Conservation (phyloP, 257 asterid species). For the Solanum corneliomulleri region DNA sequence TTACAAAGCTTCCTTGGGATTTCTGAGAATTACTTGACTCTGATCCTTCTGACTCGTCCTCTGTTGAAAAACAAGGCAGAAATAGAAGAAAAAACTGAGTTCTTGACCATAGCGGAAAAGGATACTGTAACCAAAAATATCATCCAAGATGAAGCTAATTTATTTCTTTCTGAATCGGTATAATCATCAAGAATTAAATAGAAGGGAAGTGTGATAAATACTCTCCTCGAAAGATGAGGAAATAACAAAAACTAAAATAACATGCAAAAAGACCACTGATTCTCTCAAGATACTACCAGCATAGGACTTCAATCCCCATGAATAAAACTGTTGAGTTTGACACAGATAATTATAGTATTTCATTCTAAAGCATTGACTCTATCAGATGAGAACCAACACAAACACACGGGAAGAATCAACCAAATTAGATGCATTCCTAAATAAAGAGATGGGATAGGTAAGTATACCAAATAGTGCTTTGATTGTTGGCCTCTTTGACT, state of each 20-base stretch:
- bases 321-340: neutral
- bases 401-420: neutral
- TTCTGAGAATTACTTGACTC: slow-evolving; percentile 37
- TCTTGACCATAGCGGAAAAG: neutral
- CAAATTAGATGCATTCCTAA: neutral
- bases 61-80: slow-evolving; percentile 25
- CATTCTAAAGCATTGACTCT: neutral
- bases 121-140: neutral
- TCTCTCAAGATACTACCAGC: neutral
- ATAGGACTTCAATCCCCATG: neutral
- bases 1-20: slow-evolving; percentile 22
- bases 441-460: neutral
- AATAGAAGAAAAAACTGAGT: slow-evolving; percentile 2
- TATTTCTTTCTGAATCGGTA: neutral
- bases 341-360: neutral
- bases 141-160: neutral
- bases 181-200: neutral
- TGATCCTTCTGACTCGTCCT: slow-evolving; percentile 64
- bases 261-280: neutral
- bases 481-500: slow-evolving; percentile 73
- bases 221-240: neutral
- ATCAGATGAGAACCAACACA: neutral
- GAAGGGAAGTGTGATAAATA: neutral
- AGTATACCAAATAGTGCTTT: slow-evolving; percentile 74
- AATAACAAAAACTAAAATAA: neutral